These are phyloP conservation scores for Pestalotiopsis sp. DNA, from an alignment of 2,329 filamentous ascomycete genomes.

Conservation along the genomic window DNA sequence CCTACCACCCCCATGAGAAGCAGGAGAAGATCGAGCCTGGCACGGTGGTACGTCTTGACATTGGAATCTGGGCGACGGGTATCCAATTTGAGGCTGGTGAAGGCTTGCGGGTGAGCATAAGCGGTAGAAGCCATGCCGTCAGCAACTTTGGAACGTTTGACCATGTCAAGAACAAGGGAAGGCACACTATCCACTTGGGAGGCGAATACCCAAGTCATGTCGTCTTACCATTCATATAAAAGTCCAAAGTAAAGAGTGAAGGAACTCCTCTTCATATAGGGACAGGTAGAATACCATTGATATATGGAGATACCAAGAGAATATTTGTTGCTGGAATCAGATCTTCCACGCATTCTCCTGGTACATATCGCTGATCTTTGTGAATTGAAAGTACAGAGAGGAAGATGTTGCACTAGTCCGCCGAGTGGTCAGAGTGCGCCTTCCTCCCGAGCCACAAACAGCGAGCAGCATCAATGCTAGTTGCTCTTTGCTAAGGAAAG, in stretches of 20 bases:
- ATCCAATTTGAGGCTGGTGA: slow-evolving; percentile 31
- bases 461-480: background rate
- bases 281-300: background rate
- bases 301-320: background rate
- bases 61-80: slow-evolving; percentile 32
- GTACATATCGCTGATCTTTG: no score
- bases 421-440: background rate
- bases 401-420: no score
- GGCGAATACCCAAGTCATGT: slow-evolving; percentile 23
- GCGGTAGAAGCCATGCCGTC: slow-evolving; percentile 24
- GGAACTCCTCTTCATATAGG: background rate
- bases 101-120: slow-evolving; percentile 21
- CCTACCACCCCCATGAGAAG: slow-evolving; percentile 25
- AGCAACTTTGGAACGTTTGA: slow-evolving; percentile 19
- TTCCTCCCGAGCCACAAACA: background rate
- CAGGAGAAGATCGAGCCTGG: slow-evolving; percentile 26
- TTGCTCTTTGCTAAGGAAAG: background rate
- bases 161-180: slow-evolving; percentile 20
- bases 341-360: no score
- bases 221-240: slow-evolving; percentile 17
- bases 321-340: background rate
- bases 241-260: background rate
- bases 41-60: slow-evolving; percentile 26
- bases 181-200: slow-evolving; percentile 24
- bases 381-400: no score